These are phyloP conservation scores for Fusarium sp. DNA, from an alignment of 2,329 filamentous ascomycete species.

Conservation along the genomic window DNA sequence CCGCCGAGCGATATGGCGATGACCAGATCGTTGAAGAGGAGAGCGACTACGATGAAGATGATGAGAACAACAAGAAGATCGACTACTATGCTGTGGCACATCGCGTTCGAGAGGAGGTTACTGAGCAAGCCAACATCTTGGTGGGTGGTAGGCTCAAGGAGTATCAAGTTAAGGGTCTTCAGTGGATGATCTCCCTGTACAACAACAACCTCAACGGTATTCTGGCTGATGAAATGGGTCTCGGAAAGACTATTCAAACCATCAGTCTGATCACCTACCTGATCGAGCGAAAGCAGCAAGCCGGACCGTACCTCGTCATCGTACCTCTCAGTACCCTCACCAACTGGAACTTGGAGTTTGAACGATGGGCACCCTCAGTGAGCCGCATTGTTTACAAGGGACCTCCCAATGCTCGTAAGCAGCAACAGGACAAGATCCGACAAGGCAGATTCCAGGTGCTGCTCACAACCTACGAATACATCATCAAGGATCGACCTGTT, in stretches of 20 bases:
- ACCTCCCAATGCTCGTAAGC: slow-evolving; percentile 86
- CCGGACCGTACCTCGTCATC: slow-evolving; percentile 94
- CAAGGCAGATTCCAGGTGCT: slow-evolving; percentile 96
- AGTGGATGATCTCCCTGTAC: slow-evolving; percentile 99
- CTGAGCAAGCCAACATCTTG: slow-evolving; percentile 82
- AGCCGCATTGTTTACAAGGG: slow-evolving; percentile 95
- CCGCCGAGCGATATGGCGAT: slow-evolving; percentile 78
- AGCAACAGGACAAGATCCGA: slow-evolving; percentile 92
- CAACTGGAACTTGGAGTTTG: slow-evolving; percentile 98
- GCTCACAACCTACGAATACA: slow-evolving; percentile 98
- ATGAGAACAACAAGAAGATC: slow-evolving; percentile 81
- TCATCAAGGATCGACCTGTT: slow-evolving; percentile 97
- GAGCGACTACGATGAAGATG: slow-evolving; percentile 74
- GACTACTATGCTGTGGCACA: slow-evolving; percentile 99
- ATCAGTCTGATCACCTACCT: slow-evolving; percentile 98
- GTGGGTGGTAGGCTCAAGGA: slow-evolving; percentile 95
- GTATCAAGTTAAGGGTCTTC: slow-evolving; percentile 97
- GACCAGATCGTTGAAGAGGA: slow-evolving; percentile 68
- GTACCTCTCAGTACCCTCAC: slow-evolving; percentile 96
- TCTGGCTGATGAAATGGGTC: slow-evolving; percentile 98
- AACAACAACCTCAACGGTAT: slow-evolving; percentile 99
- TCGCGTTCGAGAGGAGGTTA: slow-evolving; percentile 92
- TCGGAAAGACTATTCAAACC: slow-evolving; percentile 99
- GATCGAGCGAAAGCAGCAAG: slow-evolving; percentile 93
- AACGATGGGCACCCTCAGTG: slow-evolving; percentile 96